Evolutionary conservation across 148 eudicot genomes (phyloP), one percentile per base, ranked within the genome.

Genomic region (Rhododendron ferrugineum): DNA sequence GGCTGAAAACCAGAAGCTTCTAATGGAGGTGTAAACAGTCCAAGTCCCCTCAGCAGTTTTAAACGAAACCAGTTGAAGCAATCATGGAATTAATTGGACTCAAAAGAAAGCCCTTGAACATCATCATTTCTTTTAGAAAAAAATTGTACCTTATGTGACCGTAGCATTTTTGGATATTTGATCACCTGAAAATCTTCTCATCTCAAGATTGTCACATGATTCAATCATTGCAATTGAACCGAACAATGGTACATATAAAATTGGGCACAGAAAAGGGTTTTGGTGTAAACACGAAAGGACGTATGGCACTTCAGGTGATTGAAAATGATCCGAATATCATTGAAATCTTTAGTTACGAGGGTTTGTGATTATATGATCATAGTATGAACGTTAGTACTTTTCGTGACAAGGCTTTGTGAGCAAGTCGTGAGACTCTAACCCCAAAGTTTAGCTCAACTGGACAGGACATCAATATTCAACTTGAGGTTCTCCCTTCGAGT

Each of bases 11-110:
- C 26, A 60, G 84, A 82, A 82, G 52, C 72, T 60, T 82, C 84
- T 82, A 40, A 62, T 82, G 84, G 84, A 82, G 84, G 50, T 37
- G 68, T 82, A 20, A 60, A 82, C 73, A 23, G 50, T 60, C 52
- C 36, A 82, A 82, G 37, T 32, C 40, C 0, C 40, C 37, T 13
- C 78, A 74, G 23, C 46, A 6, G 14, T 37, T 37, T 18, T 40
- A 60, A 37, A 46, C 64, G 47, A 44, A 81, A 81, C 73, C 37
- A 30, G 5, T 20, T 18, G 70, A 82, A 82, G 30, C 84, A 60
- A 82, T 60, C 84, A 82, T 82, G 32, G 47, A 22, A 58, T 32
- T 26, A 26, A 26, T n/a, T 18, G 36, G 72, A 40, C 32, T 2
- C 16, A 0, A 36, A 23, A 60, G 73, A 37, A 14, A 37, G 70